Base-by-base conservation (phyloP, 2,329 filamentous ascomycete genomes). In the Grosmannia penicillata region DNA sequence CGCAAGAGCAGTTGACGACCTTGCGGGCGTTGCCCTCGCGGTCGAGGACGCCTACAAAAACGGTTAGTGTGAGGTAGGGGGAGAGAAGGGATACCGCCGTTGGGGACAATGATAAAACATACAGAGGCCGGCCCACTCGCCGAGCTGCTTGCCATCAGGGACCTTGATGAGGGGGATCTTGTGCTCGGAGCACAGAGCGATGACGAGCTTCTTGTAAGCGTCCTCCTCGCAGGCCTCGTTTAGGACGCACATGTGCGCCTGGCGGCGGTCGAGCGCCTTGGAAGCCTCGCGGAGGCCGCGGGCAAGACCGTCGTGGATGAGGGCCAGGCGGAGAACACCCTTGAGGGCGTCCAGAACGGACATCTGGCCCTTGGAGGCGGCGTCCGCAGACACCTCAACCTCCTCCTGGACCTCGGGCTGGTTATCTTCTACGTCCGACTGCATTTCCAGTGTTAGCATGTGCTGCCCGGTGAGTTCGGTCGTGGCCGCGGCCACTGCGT, bases 401-500 rank as follows among this genome's bases (percentile, higher is more conserved):
- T 95, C 91, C 62, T 82, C 76, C 59, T 66, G 63, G 60, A 75
- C 86, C 61, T 83, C 82, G 68, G 83, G 80, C 66, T 79, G 78
- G 67, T 76, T 81, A 68, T 96, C 89, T 95, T 96, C 91, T 96
- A 89, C 89, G 86, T 96, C 89, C 86, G 89, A 96, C 91, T 95
- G 24, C n/a, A 30, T 15, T 10, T 27, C 6, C 14, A 22, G 15
- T 5, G 43, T 53, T 47, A 52, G 38, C 45, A 40, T 17, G 7
- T n/a, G 8, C n/a, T n/a, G n/a, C n/a, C n/a, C n/a, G n/a, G n/a
- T n/a, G n/a, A n/a, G n/a, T n/a, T n/a, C n/a, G n/a, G n/a, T n/a
- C 8, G 21, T 24, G 21, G 21, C n/a, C n/a, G n/a, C n/a, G n/a
- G n/a, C n/a, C n/a, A n/a, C 26, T 8, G 9, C 15, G 6, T 15